Evolutionary conservation across 2,329 filamentous ascomycete species (phyloP), one percentile per base, ranked within the genome.

Genomic region (Sclerotinia spermophila): DNA sequence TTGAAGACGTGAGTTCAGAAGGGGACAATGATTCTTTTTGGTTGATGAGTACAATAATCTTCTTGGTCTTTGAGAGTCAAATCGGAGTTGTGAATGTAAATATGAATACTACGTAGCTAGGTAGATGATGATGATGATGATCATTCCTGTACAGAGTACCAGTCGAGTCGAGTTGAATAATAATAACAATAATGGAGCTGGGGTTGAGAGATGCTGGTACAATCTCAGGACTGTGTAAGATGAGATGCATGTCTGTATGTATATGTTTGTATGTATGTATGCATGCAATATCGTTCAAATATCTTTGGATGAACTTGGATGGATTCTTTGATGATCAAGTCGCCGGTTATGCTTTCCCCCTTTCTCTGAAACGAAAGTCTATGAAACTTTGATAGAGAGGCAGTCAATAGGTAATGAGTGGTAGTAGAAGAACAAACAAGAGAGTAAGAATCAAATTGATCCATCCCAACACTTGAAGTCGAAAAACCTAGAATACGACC

Each of bases 1-100:
- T 70, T 76, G 72, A 69, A 6, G 8, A 33, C 5, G 40, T 7
- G 17, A 10, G 7, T 33, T 53, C n/a, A 53, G 13, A 30, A 33
- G 11, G 2, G 15, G n/a, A n/a, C n/a, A n/a, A 17, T 11, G 10
- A 40, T 27, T 17, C 4, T 33, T 40, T 13, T 27, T 60, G 8
- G 24, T 27, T 60, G 24, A 40, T 13, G 21, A n/a, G 30, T 58
- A 5, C 17, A 10, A 59, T 27, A 17, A 24, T 59, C 15, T 30
- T 19, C 17, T 30, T 21, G n/a, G 2, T 44, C 38, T 61, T 13
- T n/a, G 5, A 33, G 5, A 5, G 27, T 33, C 17, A 4, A 33
- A 35, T 21, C 17, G 44, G n/a, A 24, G 30, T 19, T 48, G 35
- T 19, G 17, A 13, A 64, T 48, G 17, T 6, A n/a, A 44, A n/a